Percentiles rank a stretch among this genome's conserved stretches.
These are phyloP conservation scores for Plantago coronopus DNA, from an alignment of 305 asterid species.

Conservation along the genomic window DNA sequence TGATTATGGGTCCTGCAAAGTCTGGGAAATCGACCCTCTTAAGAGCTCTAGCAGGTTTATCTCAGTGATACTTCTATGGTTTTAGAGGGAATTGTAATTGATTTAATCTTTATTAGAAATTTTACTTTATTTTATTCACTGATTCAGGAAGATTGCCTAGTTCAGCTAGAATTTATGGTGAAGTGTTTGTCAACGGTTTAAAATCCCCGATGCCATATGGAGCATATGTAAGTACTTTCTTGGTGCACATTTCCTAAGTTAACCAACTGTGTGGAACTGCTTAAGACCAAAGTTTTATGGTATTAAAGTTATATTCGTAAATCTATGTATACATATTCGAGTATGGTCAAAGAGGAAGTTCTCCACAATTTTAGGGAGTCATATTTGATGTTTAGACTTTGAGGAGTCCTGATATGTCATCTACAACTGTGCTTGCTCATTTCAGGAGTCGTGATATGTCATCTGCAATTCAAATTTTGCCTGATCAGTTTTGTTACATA, in stretches of 20 bases:
- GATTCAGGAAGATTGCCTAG: conserved; percentile 76
- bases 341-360: conserved; percentile 13
- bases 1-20: conserved; percentile 97
- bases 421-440: not conserved
- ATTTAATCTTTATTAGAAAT: conserved; percentile 15
- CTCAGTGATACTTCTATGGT: conserved; percentile 13
- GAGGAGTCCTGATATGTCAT: conserved; percentile 10
- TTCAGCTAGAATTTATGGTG: conserved; percentile 79
- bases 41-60: conserved; percentile 87
- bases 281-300: not conserved
- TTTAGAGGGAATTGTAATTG: conserved; percentile 4
- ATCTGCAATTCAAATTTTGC: not conserved
- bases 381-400: not conserved
- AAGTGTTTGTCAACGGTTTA: conserved; percentile 81
- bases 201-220: conserved; percentile 72
- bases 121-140: conserved; percentile 20
- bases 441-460: conserved; percentile 11
- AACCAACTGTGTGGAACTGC: not conserved
- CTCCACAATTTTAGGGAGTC: conserved; percentile 2
- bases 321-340: no score
- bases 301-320: not conserved
- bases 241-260: conserved; percentile 19
- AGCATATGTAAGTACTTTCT: conserved; percentile 63
- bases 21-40: conserved; percentile 97
- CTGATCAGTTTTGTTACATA: not conserved